Evolutionary conservation across 768 basidiomycete species (phyloP).

Genomic region (Hirschioporus abietinus): DNA sequence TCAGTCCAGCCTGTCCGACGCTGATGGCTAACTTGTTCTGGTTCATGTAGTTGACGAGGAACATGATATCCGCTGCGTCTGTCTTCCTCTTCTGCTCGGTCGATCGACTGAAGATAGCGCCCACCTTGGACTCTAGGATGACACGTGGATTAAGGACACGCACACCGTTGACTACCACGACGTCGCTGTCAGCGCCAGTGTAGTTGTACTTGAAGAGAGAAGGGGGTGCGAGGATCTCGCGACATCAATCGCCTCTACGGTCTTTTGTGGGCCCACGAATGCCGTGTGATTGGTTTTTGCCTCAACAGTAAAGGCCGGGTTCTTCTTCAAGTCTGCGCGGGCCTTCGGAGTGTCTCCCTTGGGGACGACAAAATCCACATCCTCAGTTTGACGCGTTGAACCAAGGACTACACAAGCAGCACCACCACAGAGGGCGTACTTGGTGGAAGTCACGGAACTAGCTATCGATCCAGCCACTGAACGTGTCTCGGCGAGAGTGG

Average conservation of each 20-base stretch:
- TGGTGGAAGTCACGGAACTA: neutral
- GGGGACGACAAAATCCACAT: neutral
- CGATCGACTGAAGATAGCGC: neutral
- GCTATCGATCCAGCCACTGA: neutral
- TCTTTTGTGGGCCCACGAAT: neutral
- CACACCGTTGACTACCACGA: neutral
- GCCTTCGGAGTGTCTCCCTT: neutral
- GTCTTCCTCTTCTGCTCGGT: neutral
- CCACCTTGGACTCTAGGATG: constrained; percentile 1
- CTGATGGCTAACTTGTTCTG: neutral
- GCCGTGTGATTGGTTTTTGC: neutral
- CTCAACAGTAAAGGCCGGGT: neutral
- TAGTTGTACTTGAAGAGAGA: neutral
- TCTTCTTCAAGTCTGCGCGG: neutral
- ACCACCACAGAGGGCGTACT: constrained; percentile 1
- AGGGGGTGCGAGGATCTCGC: neutral
- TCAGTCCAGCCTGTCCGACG: neutral
- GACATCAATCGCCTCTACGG: neutral
- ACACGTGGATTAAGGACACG: neutral
- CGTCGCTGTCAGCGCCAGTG: neutral
- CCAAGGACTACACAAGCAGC: constrained; percentile 1
- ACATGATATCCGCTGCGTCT: neutral
- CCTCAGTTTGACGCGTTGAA: neutral
- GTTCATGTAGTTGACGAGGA: neutral
- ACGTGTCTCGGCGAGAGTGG: neutral